A percentile compares a stretch with the other conserved stretches of the same genome.
phyloP scores from a whole-genome alignment of 2,329 filamentous ascomycete genomes.

The Coccinonectria pachysandricola region DNA sequence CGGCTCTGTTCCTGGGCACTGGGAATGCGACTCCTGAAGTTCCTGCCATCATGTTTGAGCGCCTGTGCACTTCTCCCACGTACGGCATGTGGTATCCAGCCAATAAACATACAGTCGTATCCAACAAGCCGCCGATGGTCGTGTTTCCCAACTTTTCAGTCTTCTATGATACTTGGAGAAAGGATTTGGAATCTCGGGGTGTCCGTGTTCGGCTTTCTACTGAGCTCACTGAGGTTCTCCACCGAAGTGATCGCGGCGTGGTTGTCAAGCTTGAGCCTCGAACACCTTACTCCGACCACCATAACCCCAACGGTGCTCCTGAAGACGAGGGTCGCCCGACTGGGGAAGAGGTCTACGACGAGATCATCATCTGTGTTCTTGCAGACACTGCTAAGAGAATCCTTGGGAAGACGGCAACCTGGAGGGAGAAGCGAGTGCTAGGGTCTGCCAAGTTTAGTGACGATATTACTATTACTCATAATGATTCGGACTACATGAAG shows the following conservation, averaged over 20 bases:
- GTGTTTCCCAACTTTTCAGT: slow-evolving; percentile 52
- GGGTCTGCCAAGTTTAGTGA: slow-evolving; percentile 61
- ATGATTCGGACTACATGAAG: slow-evolving; percentile 54
- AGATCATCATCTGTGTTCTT: slow-evolving; percentile 54
- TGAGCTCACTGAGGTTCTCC: slow-evolving; percentile 42
- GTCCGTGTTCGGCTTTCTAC: slow-evolving; percentile 47
- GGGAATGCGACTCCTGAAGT: slow-evolving; percentile 67
- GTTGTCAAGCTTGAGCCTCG: slow-evolving; percentile 45
- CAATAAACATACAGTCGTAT: slow-evolving; percentile 41
- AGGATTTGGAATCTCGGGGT: slow-evolving; percentile 41
- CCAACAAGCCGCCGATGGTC: slow-evolving; percentile 54
- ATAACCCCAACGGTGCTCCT: slow-evolving; percentile 31
- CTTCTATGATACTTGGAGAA: slow-evolving; percentile 51
- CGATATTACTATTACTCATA: slow-evolving; percentile 62
- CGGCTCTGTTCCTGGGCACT: slow-evolving; percentile 64
- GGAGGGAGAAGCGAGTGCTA: slow-evolving; percentile 56
- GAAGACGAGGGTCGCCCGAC: no score
- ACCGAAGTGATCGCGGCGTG: slow-evolving; percentile 37
- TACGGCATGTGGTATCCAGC: slow-evolving; percentile 53
- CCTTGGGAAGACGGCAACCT: slow-evolving; percentile 44
- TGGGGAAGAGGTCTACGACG: slow-evolving; percentile 51
- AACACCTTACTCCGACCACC: slow-evolving; percentile 38
- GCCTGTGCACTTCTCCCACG: slow-evolving; percentile 47
- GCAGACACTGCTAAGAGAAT: slow-evolving; percentile 55
- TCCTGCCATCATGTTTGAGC: slow-evolving; percentile 55